Conservation (phyloP, 1,139 yeast species). For the Scheffersomyces lignicola region DNA sequence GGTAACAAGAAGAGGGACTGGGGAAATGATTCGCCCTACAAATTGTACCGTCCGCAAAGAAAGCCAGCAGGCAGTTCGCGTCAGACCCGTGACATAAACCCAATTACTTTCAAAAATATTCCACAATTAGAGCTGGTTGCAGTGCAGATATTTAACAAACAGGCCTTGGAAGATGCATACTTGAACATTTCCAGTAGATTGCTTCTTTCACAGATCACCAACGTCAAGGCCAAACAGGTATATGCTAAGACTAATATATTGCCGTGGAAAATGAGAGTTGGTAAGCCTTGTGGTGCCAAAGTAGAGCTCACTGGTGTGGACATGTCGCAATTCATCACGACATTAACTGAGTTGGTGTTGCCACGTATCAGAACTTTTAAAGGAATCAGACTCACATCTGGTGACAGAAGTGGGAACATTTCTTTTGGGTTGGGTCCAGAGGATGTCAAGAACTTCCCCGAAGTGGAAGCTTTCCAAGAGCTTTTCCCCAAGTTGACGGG, state of each 20-base stretch:
- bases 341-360: conserved; percentile 86
- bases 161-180: conserved; percentile 72
- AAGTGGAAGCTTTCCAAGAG: conserved; percentile 88
- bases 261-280: conserved; percentile 84
- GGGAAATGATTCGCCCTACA: conserved; percentile 90
- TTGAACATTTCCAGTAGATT: conserved; percentile 75
- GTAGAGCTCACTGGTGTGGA: conserved; percentile 76
- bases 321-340: conserved; percentile 81
- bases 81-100: conserved; percentile 71
- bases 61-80: conserved; percentile 68
- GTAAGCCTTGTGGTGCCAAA: conserved; percentile 91
- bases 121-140: conserved; percentile 69
- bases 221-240: conserved; percentile 74
- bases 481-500: conserved; percentile 88
- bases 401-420: conserved; percentile 84
- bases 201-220: conserved; percentile 91
- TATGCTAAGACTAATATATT: conserved; percentile 80
- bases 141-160: conserved; percentile 75
- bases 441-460: conserved; percentile 85
- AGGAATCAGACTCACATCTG: conserved; percentile 75
- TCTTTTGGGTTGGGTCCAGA: conserved; percentile 81
- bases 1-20: conserved; percentile 82
- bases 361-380: conserved; percentile 89
- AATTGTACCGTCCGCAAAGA: conserved; percentile 70
- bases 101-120: conserved; percentile 63